phyloP scores from a whole-genome alignment of 352 stramenopile species.

The Phytopythium oedochilum region DNA sequence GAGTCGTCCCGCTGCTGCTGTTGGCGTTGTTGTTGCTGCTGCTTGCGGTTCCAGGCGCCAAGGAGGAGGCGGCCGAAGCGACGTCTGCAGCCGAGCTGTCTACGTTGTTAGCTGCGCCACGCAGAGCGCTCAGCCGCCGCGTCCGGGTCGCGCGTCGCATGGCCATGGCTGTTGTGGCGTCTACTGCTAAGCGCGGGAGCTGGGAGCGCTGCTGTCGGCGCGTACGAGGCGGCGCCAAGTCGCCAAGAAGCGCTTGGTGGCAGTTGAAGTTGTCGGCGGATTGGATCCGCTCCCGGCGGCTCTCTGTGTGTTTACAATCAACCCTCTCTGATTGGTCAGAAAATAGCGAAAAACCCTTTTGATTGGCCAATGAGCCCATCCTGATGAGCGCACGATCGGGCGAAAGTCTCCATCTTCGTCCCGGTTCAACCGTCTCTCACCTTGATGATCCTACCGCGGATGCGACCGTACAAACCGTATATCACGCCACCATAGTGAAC shows the following conservation, averaged over 20 bases:
- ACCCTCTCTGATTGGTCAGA: slow-evolving; percentile 4
- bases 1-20: slow-evolving; percentile 22
- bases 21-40: background rate
- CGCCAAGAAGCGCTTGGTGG: background rate
- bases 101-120: background rate
- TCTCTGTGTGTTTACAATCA: no score
- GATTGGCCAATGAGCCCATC: background rate
- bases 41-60: background rate
- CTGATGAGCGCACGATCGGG: background rate
- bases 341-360: background rate
- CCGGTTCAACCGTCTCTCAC: background rate
- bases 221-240: background rate
- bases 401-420: background rate
- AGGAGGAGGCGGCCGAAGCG: background rate
- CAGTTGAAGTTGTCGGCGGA: background rate
- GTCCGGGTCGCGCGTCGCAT: slow-evolving; percentile 2
- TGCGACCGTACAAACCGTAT: no score
- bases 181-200: no score
- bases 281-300: no score
- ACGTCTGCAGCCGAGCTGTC: background rate
- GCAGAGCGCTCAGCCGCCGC: slow-evolving; percentile 1
- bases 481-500: no score
- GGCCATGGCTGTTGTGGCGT: no score
- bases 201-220: no score
- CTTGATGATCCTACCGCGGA: no score